Evolutionary conservation across 2,329 filamentous ascomycete genomes (phyloP), one percentile per base, ranked within the genome.

Genomic region (Fusarium armeniacum): DNA sequence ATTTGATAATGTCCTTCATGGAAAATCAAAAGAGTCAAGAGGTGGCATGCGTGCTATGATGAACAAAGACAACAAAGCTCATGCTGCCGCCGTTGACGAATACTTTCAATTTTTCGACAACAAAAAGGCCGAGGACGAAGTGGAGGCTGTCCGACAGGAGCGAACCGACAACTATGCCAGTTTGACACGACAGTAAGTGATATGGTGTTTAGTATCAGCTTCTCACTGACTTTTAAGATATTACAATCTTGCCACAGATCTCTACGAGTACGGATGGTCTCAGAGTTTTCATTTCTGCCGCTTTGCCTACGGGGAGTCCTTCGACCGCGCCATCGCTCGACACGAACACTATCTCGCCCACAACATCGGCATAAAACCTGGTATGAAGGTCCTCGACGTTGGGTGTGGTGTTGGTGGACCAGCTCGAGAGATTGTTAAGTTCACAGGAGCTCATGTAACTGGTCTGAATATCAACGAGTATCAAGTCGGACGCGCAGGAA

Each of bases 401-500:
- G 94, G 94, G 65, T 98, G 94, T 76, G 94, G 94, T 86, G 93
- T 98, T 62, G 94, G 94, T 74, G 94, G 94, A 35, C 94, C 94
- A n/a, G 94, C 94, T 12, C 88, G 94, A 67, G 93, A 97, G 83
- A 97, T 98, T 76, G 92, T 92, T 81, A 96, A 95, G 82, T 98
- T 98, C 82, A 90, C 93, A 8, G 93, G 92, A 63, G 91, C 88
- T 76, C 93, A 97, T 75, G 87, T 97, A 62, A 90, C 93, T 24
- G 94, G 94, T 26, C 82, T 98, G 80, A 98, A 97, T 88, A 97
- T 97, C 89, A 98, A 97, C 82, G 93, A 97, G 83, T 98, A 98
- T 85, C 94, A 98, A 83, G 97, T 98, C 70, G 87, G 96, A 79
- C 91, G 94, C 60, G 94, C 94, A 3, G 93, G 90, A 20, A 84